Evolutionary conservation across 345 rosid genomes (phyloP), one percentile per base, ranked within the genome.

Genomic region (Lepidium sativum): DNA sequence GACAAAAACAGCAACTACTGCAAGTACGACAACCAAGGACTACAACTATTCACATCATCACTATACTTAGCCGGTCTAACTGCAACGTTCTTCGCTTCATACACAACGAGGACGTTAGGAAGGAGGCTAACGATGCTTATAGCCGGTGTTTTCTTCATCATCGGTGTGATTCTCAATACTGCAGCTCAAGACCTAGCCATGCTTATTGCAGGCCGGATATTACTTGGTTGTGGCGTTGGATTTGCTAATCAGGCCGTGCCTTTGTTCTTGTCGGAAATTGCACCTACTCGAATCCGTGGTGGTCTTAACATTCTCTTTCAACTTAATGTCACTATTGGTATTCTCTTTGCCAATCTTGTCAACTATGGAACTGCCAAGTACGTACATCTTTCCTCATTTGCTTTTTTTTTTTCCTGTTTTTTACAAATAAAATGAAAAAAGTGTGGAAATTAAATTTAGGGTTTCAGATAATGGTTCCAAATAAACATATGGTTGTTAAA

Each of bases 211-310:
- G 99, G 97, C 6, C 68, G 99, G 75, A 82, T 92, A 29, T 77
- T 92, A 37, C 92, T 92, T 9, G 97, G 97, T 33, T 89, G 96
- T 71, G 99, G 99, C 0, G 95, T 90, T 52, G 97, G 99, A 12
- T 92, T 92, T 11, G 97, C 90, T 47, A 90, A 92, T 70, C 99
- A 92, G 87, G 97, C 96, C 2, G 99, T 94, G 23, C 99, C 99
- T 1, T 61, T 94, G 76, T 90, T 94, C 71, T 77, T 94, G 56
- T 94, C 99, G 6, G 99, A 94, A 80, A 90, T 94, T 62, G 97
- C 99, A 69, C 99, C 99, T 1, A 86, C 97, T 4, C 82, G 84
- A 62, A 90, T 86, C 59, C 91, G 99, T 35, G 99, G 99, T 69
- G 99, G 83, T 9, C 79, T 90, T 43, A 94, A 94, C 71, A 94